A percentile compares a stretch with the other conserved stretches of the same genome.
Conservation (phyloP, 257 asterid genomes). For the Solanum virginianum region DNA sequence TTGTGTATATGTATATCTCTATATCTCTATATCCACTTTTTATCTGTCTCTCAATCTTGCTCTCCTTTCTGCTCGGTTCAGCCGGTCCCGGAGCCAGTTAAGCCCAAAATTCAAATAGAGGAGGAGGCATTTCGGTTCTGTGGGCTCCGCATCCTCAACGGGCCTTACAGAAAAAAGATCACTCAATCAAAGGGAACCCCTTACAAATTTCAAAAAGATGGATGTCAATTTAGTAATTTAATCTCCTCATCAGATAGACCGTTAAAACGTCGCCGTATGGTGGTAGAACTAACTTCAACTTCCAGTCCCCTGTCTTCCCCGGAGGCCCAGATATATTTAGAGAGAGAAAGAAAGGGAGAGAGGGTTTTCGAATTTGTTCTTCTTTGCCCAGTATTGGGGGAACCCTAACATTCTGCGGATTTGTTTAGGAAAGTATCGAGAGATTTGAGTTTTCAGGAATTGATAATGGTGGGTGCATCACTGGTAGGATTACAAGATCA, state of each 20-base stretch:
- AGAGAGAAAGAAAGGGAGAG: background rate
- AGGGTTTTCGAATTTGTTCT: background rate
- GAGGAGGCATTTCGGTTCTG: background rate
- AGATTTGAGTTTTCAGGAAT: background rate
- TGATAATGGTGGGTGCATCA: slow-evolving; percentile 51
- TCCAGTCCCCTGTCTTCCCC: background rate
- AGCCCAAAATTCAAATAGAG: background rate
- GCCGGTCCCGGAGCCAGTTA: background rate
- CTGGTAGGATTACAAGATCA: slow-evolving; percentile 82
- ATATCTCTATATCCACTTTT: no score
- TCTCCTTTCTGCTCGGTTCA: background rate
- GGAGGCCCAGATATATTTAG: background rate
- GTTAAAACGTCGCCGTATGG: background rate
- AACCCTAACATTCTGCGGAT: background rate
- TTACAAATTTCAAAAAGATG: background rate
- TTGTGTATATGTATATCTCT: no score
- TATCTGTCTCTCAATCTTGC: background rate
- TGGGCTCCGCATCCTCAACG: background rate
- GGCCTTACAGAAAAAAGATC: background rate
- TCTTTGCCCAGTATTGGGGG: background rate
- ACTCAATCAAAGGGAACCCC: background rate
- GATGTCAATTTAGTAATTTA: background rate
- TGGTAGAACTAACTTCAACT: background rate
- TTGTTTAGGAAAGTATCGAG: background rate
- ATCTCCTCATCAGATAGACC: background rate